These are phyloP conservation scores for Annulohypoxylon maeteangense DNA, from an alignment of 495 filamentous ascomycete genomes.

Conservation along the genomic window DNA sequence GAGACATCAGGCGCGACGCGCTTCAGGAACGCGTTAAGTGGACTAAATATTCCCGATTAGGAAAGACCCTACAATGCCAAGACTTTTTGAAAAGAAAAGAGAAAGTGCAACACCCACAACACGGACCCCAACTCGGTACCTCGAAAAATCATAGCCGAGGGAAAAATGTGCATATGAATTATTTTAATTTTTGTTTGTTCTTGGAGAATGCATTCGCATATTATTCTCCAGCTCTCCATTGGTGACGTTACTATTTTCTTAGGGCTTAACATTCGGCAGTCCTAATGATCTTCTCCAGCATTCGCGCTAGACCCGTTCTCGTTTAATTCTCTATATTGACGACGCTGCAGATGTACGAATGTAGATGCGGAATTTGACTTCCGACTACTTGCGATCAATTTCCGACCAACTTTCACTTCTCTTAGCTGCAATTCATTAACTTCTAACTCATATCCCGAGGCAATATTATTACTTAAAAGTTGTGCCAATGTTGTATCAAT, in stretches of 20 bases:
- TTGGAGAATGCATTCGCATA: constrained; percentile 18
- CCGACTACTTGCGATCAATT: constrained; percentile 28
- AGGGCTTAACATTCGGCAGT: constrained; percentile 26
- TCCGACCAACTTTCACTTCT: constrained; percentile 13
- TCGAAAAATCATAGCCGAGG: constrained; percentile 32
- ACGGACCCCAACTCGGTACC: not conserved
- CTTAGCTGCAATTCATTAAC: constrained; percentile 21
- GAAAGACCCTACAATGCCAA: constrained; percentile 23
- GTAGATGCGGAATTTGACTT: constrained; percentile 32
- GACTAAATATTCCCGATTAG: constrained; percentile 6
- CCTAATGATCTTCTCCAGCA: constrained; percentile 15
- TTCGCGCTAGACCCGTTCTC: constrained; percentile 12
- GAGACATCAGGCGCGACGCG: constrained; percentile 35
- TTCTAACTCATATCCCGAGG: constrained; percentile 22
- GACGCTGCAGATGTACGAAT: constrained; percentile 22
- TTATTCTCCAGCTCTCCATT: constrained; percentile 9
- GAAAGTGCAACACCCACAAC: constrained; percentile 17
- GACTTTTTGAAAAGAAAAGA: constrained; percentile 18
- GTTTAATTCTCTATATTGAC: constrained; percentile 21
- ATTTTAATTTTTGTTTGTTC: constrained; percentile 11
- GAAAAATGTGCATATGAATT: constrained; percentile 3
- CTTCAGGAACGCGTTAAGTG: constrained; percentile 32
- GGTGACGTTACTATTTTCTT: constrained; percentile 9
- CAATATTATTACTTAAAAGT: constrained; percentile 10
- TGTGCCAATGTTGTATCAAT: constrained; percentile 38